These are phyloP conservation scores for Backusella circina DNA, from an alignment of 192 early-diverging fungal genomes.

Conservation along the genomic window DNA sequence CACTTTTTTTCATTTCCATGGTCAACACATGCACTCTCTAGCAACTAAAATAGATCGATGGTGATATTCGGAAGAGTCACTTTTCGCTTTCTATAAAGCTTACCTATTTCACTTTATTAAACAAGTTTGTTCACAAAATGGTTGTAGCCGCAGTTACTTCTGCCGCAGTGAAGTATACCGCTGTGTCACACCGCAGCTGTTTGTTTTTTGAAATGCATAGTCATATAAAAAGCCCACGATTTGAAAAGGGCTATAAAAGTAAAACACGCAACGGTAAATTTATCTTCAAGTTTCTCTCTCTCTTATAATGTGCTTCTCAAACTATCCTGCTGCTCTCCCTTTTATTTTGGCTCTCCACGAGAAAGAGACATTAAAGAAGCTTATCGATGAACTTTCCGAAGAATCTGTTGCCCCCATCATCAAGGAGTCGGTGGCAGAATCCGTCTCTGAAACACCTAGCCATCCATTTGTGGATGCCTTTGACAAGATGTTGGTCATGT, in stretches of 20 bases:
- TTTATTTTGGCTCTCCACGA: conserved; percentile 17
- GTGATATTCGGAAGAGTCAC: no score
- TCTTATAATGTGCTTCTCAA: conserved; percentile 16
- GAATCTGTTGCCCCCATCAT: background rate
- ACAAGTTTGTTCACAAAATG: background rate
- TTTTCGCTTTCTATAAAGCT: no score
- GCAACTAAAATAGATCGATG: no score
- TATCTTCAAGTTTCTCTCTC: background rate
- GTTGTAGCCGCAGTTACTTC: background rate
- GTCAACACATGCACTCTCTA: no score
- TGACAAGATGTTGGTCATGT: background rate
- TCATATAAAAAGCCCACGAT: background rate
- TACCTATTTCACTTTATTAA: no score
- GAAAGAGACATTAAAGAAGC: background rate
- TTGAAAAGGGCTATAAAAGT: background rate
- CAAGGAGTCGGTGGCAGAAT: background rate
- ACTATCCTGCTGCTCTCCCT: conserved; percentile 19
- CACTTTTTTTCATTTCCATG: no score
- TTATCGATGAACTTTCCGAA: background rate
- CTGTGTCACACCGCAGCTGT: background rate
- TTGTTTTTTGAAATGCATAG: background rate
- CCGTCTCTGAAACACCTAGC: background rate
- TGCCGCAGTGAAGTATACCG: background rate
- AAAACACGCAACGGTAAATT: background rate
- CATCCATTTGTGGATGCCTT: conserved; percentile 11